phyloP scores from a whole-genome alignment of 768 basidiomycete species.

The Kwoniella botswanensis region DNA sequence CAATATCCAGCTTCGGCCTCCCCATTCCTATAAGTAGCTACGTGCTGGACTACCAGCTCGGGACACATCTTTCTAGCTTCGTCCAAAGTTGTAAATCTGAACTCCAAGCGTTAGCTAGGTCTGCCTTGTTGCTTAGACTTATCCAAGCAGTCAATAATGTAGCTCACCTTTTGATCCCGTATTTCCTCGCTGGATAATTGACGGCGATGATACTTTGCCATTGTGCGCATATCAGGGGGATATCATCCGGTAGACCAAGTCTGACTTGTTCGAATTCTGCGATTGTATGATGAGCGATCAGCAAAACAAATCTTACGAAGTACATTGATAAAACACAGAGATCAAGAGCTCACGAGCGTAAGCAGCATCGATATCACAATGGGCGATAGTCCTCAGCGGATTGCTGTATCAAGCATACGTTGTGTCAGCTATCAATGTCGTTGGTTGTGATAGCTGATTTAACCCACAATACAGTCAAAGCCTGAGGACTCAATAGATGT shows the following conservation, averaged over 20 bases:
- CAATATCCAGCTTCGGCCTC: conserved; percentile 80
- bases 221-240: conserved; percentile 52
- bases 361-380: conserved; percentile 74
- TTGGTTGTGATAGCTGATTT: neutral
- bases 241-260: conserved; percentile 64
- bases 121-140: neutral
- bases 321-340: no score
- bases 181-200: conserved; percentile 91
- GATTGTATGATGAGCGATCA: conserved; percentile 4
- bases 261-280: conserved; percentile 84
- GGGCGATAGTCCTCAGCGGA: conserved; percentile 70
- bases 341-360: conserved; percentile 59
- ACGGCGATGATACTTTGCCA: conserved; percentile 74
- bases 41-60: conserved; percentile 81
- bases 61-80: conserved; percentile 88
- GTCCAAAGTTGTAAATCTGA: conserved; percentile 44
- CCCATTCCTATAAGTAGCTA: conserved; percentile 78
- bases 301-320: no score
- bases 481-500: conserved; percentile 46
- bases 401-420: conserved; percentile 33
- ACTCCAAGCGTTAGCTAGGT: neutral
- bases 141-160: neutral
- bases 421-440: neutral
- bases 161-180: conserved; percentile 90
- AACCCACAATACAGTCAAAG: conserved; percentile 50